Conservation (phyloP, 192 early-diverging fungal genomes). For the Chytriomyces confervae region DNA sequence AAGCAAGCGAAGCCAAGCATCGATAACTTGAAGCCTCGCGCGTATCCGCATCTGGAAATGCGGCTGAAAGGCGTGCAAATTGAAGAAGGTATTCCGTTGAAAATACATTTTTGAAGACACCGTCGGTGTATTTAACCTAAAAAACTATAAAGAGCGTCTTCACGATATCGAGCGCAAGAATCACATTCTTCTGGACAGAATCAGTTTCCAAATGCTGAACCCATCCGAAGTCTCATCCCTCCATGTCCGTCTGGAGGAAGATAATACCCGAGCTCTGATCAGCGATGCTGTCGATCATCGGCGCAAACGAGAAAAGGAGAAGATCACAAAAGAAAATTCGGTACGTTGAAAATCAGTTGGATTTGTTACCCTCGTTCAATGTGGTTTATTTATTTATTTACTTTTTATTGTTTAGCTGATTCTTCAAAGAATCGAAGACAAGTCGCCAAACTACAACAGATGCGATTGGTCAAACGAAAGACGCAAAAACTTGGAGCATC, state of each 20-base stretch:
- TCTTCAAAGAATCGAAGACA: constrained; percentile 55
- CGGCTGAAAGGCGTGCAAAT: constrained; percentile 51
- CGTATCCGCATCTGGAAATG: constrained; percentile 57
- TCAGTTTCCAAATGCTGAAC: constrained; percentile 52
- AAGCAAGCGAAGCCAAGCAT: constrained; percentile 46
- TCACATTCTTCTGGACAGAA: constrained; percentile 56
- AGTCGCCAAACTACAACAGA: constrained; percentile 53
- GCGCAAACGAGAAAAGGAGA: constrained; percentile 32
- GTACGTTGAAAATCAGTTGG: constrained; percentile 13
- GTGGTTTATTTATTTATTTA: not conserved
- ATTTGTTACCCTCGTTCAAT: not conserved
- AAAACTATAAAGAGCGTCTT: constrained; percentile 43
- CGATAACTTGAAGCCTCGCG: constrained; percentile 51
- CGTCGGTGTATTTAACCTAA: not conserved
- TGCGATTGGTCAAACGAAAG: constrained; percentile 46
- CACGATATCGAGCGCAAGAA: constrained; percentile 56
- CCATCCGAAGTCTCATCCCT: constrained; percentile 39
- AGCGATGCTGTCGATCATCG: constrained; percentile 35
- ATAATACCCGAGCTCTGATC: constrained; percentile 15
- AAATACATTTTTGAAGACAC: not conserved
- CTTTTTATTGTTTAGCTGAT: constrained; percentile 36
- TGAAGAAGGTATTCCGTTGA: constrained; percentile 50
- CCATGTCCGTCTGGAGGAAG: constrained; percentile 12
- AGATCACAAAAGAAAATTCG: constrained; percentile 44
- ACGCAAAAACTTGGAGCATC: constrained; percentile 53